Evolutionary conservation across 106 monocot genomes (phyloP).

Genomic region (Narthecium ossifragum): DNA sequence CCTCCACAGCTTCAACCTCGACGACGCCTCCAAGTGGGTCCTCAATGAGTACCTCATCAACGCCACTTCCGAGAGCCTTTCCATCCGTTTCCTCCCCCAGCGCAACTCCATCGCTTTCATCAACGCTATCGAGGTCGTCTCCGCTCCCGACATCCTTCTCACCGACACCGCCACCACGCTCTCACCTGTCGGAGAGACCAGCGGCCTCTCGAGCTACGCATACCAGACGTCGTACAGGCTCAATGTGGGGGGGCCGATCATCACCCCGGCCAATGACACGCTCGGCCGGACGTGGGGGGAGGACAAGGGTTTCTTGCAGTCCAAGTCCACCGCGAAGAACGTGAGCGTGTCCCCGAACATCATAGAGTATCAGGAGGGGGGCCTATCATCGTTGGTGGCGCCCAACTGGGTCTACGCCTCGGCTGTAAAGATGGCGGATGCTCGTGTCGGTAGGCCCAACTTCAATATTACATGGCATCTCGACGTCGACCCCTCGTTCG

Average conservation of each 20-base stretch:
- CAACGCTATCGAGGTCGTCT: slow-evolving; percentile 83
- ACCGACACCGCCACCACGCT: slow-evolving; percentile 33
- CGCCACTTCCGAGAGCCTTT: slow-evolving; percentile 40
- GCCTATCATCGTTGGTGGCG: slow-evolving; percentile 8
- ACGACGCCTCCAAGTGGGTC: slow-evolving; percentile 20
- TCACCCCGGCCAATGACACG: slow-evolving; percentile 65
- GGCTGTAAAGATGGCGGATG: slow-evolving; percentile 22
- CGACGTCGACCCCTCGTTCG: slow-evolving; percentile 28
- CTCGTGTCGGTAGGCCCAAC: slow-evolving; percentile 10
- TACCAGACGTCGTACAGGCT: slow-evolving; percentile 61
- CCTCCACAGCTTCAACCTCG: slow-evolving; percentile 60
- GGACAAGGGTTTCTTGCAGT: slow-evolving; percentile 25
- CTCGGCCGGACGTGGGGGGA: slow-evolving; percentile 45
- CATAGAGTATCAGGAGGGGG: slow-evolving; percentile 14
- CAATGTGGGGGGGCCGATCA: slow-evolving; percentile 63
- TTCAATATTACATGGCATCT: slow-evolving; percentile 32
- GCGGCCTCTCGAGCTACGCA: slow-evolving; percentile 32
- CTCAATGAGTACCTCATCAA: slow-evolving; percentile 79
- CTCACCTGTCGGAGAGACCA: slow-evolving; percentile 22
- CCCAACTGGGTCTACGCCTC: slow-evolving; percentile 32
- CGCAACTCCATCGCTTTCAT: slow-evolving; percentile 63
- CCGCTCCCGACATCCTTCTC: slow-evolving; percentile 55
- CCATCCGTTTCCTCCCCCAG: slow-evolving; percentile 50
- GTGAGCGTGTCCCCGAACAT: slow-evolving; percentile 1
- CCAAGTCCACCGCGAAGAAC: slow-evolving; percentile 23